Base-by-base conservation (phyloP, 805 yeast genomes). In the Lachancea dasiensis region DNA sequence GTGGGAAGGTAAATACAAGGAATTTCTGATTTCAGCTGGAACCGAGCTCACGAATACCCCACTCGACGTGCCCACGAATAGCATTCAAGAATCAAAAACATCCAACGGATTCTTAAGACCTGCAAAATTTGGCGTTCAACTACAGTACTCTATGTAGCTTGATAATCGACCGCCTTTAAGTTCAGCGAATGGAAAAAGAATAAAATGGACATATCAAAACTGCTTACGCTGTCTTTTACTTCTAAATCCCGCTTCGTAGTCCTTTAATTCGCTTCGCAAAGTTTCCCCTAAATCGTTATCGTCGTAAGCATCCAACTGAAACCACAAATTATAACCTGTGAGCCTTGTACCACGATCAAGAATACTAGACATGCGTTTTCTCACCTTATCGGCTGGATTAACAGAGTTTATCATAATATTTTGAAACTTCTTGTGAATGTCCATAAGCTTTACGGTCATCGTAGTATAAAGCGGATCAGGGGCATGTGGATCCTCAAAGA, bases 1-100 rank as follows among this genome's bases (percentile, higher is more conserved):
- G 31, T 90, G 97, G 96, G 96, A 85, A 51, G 96, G 97, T 0
- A 75, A 82, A 44, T 76, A 75, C 50, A 79, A 81, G 50, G 94
- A 86, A 29, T 83, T 90, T 56, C 58, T 90, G 36, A 64, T 89
- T 2, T 76, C 85, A 34, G 73, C 90, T 1, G 97, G 97, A 0
- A 68, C 76, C 5, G 76, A 71, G 39, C 42, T 84, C 3, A 33
- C 46, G 13, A 32, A 28, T 17, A 27, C 42, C 13, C 45, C 45
- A 10, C 11, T 30, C 30, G 33, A 34, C 32, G 27, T 39, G 13
- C 27, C 38, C 31, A 13, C 40, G 4, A 36, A 31, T 17, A 18
- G 25, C 5, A 27, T 35, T 2, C 31, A 32, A 7, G 34, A 18
- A 17, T 14, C 31, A 7, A 33, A 27, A 13, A 22, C 35, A 9